Evolutionary conservation across 176 grass and related monocot genomes (phyloP), one percentile per base, ranked within the genome.

Genomic region (Musa troglodytarum): DNA sequence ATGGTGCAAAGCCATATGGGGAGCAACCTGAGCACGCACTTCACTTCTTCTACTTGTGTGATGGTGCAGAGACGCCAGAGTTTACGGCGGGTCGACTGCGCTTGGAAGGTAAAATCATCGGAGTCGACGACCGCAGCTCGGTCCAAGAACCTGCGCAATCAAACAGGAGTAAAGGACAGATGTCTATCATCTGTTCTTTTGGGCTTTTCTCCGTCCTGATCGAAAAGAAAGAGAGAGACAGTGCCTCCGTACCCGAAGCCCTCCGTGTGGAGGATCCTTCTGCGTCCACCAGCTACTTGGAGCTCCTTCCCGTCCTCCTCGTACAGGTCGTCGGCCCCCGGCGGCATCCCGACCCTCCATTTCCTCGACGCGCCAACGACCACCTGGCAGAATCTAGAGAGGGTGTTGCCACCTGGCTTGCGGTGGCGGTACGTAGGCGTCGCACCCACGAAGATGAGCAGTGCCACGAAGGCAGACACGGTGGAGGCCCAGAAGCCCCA

Each of bases 1-100:
- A 77, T 77, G 59, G 75, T 77, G 59, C 54, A 63, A 16, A 77
- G 61, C 59, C 75, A 77, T 52, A 77, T 77, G 59, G 75, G 75
- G 49, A 77, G 75, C 61, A 77, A 61, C 21, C 75, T 59, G 1
- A 77, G 61, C 61, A 77, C 75, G 11, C 75, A 77, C 17, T 77
- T 77, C 26, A 65, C 21, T n/a, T 77, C 75, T 26, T 77, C 75
- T 2, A 77, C 75, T 53, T 77, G 49, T 19, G 20, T 66, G 61
- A 77, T 25, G 75, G 75, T 59, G 43, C 75, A 77, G 26, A 77
- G 75, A 1, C 75, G 61, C 61, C 75, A 77, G 0, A 19, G 75
- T 17, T 77, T 34, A 49, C 6, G 75, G 4, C 2, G 0, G 11
- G 17, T 65, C 10, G 75, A 65, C 19, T 64, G 6, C 8, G 23